These are phyloP conservation scores for Chenopodium formosanum DNA, from an alignment of 148 eudicot species.

Conservation along the genomic window DNA sequence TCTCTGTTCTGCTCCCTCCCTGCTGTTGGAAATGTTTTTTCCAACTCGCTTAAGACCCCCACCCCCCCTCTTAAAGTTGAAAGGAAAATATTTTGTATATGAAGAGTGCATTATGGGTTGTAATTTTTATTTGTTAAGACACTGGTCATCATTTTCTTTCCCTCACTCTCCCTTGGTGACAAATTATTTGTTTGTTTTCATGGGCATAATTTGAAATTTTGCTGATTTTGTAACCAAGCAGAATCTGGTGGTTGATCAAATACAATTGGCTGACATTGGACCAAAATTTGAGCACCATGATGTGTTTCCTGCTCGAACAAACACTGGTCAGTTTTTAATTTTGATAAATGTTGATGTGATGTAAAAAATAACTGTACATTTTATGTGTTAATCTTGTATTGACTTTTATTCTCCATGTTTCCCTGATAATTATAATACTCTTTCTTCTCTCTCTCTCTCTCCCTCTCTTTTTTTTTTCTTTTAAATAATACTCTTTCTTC, in stretches of 20 bases:
- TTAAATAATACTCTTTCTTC: not conserved
- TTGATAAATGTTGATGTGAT: not conserved
- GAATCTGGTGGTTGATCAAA: conserved; percentile 80
- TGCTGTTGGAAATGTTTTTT: not conserved
- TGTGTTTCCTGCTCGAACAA: conserved; percentile 87
- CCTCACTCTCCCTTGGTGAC: not conserved
- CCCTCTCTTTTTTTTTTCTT: too few relatives aligned
- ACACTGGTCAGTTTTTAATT: conserved; percentile 65
- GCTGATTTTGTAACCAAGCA: conserved; percentile 35
- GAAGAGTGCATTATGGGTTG: not conserved
- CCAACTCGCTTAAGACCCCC: not conserved
- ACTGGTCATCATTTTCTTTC: not conserved
- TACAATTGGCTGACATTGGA: conserved; percentile 85
- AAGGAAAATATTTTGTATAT: not conserved
- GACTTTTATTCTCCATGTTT: not conserved
- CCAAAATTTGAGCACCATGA: conserved; percentile 91
- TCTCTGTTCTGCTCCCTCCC: not conserved
- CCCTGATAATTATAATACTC: not conserved
- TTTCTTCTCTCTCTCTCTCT: not conserved
- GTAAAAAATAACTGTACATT: not conserved
- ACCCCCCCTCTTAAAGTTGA: not conserved
- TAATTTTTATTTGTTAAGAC: not conserved
- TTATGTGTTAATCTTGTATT: not conserved
- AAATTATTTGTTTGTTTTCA: not conserved
- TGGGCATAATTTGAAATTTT: not conserved